A percentile compares a stretch with the other conserved stretches of the same genome.
These are phyloP conservation scores for Cutaneotrichosporon sp. DNA, from an alignment of 1,284 basidiomycete species.

Conservation along the genomic window DNA sequence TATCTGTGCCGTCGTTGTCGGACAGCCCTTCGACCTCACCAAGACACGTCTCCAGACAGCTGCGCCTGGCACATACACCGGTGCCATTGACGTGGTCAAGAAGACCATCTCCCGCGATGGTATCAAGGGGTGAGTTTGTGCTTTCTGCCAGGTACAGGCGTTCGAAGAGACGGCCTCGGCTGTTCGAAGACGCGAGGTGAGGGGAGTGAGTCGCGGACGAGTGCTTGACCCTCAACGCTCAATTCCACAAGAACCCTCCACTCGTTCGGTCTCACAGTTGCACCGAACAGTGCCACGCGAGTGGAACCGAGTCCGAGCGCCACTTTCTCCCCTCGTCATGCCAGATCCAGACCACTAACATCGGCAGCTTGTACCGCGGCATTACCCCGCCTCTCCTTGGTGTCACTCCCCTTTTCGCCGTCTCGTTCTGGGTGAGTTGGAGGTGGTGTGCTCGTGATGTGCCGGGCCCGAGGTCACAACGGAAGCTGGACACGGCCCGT, in stretches of 20 bases:
- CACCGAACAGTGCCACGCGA: too few relatives aligned
- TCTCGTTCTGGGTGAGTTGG: slow-evolving; percentile 89
- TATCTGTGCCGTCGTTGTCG: slow-evolving; percentile 52
- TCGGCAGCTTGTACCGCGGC: slow-evolving; percentile 79
- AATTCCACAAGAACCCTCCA: too few relatives aligned
- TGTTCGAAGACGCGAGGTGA: background rate
- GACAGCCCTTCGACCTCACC: slow-evolving; percentile 95
- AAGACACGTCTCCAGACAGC: slow-evolving; percentile 97
- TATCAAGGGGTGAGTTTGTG: slow-evolving; percentile 63
- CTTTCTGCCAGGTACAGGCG: background rate
- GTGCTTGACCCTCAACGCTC: too few relatives aligned
- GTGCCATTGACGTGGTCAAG: slow-evolving; percentile 87
- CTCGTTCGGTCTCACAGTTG: too few relatives aligned
- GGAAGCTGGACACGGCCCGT: too few relatives aligned
- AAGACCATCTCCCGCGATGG: slow-evolving; percentile 88
- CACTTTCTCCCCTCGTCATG: background rate
- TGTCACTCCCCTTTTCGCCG: slow-evolving; percentile 96
- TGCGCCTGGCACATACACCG: slow-evolving; percentile 79
- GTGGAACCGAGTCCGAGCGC: too few relatives aligned
- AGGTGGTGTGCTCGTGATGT: background rate
- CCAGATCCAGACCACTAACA: background rate
- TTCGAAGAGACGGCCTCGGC: background rate
- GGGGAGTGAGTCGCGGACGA: too few relatives aligned
- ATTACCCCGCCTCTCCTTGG: slow-evolving; percentile 94
- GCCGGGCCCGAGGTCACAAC: slow-evolving; percentile 71